A percentile compares a stretch with the other conserved stretches of the same genome.
Conservation (phyloP, 2,329 filamentous ascomycete species). For the Hypomyces perniciosus region DNA sequence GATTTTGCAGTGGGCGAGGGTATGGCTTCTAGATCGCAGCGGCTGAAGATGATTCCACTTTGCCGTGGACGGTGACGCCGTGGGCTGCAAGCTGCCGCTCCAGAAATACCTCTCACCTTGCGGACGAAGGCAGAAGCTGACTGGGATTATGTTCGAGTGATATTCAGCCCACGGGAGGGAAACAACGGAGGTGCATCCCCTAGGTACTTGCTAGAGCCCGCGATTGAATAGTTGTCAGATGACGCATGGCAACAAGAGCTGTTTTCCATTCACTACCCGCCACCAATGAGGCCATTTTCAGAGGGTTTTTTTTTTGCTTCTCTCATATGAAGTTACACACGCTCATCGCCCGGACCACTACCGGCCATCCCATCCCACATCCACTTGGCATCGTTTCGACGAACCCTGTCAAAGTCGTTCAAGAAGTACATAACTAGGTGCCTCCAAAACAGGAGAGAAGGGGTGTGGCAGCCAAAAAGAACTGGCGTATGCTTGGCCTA, state of each 20-base stretch:
- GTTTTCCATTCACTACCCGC: background rate
- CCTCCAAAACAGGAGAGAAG: background rate
- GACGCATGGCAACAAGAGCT: background rate
- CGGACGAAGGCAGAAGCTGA: constrained; percentile 12
- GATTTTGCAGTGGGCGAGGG: background rate
- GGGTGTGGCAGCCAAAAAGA: constrained; percentile 1
- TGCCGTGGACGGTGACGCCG: constrained; percentile 21
- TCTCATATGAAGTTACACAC: constrained; percentile 2
- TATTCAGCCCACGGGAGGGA: background rate
- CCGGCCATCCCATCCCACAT: constrained; percentile 6
- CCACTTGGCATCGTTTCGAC: constrained; percentile 11
- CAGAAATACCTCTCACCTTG: constrained; percentile 22
- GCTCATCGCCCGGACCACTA: constrained; percentile 2
- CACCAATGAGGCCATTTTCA: background rate
- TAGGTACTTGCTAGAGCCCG: background rate
- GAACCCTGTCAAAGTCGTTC: constrained; percentile 7
- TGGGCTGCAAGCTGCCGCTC: constrained; percentile 25
- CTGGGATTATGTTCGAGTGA: constrained; percentile 2
- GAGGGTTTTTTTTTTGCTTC: background rate
- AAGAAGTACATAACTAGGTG: constrained; percentile 4
- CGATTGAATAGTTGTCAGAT: background rate
- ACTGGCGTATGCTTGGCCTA: background rate
- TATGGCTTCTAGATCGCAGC: background rate
- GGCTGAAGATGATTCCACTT: constrained; percentile 13
- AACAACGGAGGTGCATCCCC: background rate